Base-by-base conservation (phyloP, 352 stramenopile genomes). In the Phytophthora palmivora region DNA sequence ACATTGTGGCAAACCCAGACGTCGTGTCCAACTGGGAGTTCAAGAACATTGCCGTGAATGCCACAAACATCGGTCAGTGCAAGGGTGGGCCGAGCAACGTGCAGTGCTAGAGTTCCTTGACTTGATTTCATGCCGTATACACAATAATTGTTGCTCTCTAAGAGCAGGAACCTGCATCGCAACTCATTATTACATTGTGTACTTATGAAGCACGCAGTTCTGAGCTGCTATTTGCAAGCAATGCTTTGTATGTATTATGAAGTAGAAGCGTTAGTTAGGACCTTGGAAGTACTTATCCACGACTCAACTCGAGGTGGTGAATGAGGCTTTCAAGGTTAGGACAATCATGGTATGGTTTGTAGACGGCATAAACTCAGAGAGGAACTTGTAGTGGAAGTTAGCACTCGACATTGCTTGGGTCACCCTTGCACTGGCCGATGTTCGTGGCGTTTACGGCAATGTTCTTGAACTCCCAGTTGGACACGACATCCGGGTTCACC, bases 1-100 rank as follows among this genome's bases (percentile, higher is more conserved):
- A 75, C 44, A 63, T 75, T 30, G 24, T 58, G 21, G 61, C 37
- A 1, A 75, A 72, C 41, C 43, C 54, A 4, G 53, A 60, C 14
- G 66, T 66, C 2, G 66, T 74, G 33, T 71, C 60, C 7, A 44
- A 60, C 61, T 73, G 64, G 64, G 50, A 44, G 41, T 69, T 73
- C 58, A 43, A 32, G 12, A 56, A 56, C 21, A 38, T 56, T 22
- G 48, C 48, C 3, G 48, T 56, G 28, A 64, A 58, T n/a, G 46
- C 56, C 38, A 64, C 56, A 3, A 58, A 58, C 47, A 12, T 34
- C 8, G 56, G 46, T 8, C 21, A 58, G 10, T 64, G 56, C 47
- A 46, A 28, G 11, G 56, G 56, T 2, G 47, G 30, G 3, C 56
- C 56, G 26, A 64, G 38, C 19, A 58, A 51, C 26, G 38, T 64